Base-by-base conservation (phyloP, 73 alveolate species). In the Breviolum minutum region DNA sequence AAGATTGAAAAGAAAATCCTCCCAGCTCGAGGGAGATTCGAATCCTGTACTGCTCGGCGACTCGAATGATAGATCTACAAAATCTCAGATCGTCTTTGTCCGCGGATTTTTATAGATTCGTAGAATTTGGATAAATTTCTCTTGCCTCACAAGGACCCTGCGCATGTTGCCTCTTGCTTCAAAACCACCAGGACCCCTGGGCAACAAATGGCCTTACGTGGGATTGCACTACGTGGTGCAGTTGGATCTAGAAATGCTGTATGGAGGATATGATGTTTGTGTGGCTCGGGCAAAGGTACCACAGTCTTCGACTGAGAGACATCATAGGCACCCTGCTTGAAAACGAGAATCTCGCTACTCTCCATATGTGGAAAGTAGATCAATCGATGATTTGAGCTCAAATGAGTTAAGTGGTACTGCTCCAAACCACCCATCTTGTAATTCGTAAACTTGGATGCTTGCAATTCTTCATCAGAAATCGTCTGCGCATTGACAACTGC, bases 221-320 rank as follows among this genome's bases (percentile, higher is more conserved):
- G 94, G 19, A 86, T 17, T 2, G 94, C 63, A 63, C 63, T 63
- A 14, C 80, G 9, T 26, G 94, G 94, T 17, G 64, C 62, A 0
- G 94, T 86, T 22, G 94, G 94, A 63, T 86, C 94, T 63, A 86
- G 79, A n/a, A 86, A 86, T 17, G 94, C 77, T 26, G 94, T 86
- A 63, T 86, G 94, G 80, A 86, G 94, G 63, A 86, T 63, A 27
- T 86, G 94, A 27, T 63, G 77, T 29, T 61, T 63, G 94, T 86
- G 94, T 29, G 79, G 64, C 48, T 86, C 94, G 29, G 80, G 64
- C 63, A 63, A 29, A 63, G 94, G 94, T 27, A 80, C 63, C 63
- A 86, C 94, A 10, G 22, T 32, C 60, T 63, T 17, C 71, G 68
- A 22, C 61, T 86, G 63, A 13, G 94, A 61, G 64, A 63, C 80